Base-by-base conservation (phyloP, 176 grass and related monocot species). In the Oryza australiensis region DNA sequence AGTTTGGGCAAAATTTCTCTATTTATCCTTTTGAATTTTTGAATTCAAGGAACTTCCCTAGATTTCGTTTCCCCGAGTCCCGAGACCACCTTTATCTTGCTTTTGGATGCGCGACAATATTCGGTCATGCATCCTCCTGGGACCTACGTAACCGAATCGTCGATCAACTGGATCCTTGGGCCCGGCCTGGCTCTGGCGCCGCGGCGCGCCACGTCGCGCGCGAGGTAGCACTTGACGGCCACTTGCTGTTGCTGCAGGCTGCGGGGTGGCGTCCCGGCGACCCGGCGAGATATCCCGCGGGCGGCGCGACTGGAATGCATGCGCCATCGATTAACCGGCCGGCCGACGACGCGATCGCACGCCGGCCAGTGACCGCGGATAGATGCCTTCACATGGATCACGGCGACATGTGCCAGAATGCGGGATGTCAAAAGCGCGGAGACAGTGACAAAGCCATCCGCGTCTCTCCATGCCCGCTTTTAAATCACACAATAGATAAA, bases 341-440 rank as follows among this genome's bases (percentile, higher is more conserved):
- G n/a, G n/a, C n/a, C 46, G 41, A 13, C 41, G 41, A 43, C 41
- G 43, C 43, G 45, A 48, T 49, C 46, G 41, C 38, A 9, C 43
- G 20, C 20, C 7, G 51, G 51, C 2, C 51, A 55, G 51, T 9
- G 20, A n/a, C 51, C 7, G 51, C 51, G 9, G 51, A 55, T 55
- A 22, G 51, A 23, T 23, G 35, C 68, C 28, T 72, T 82, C 67
- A 72, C 79, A 62, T 82, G 79, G 79, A 68, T 42, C 33, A 71
- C 22, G 49, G 66, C 67, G 51, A 71, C 34, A 3, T 59, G 34
- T 59, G 34, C 15, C 66, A 42, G 15, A 4, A 4, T 49, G 46
- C 48, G 23, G 79, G 59, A 59, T 43, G 80, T 55, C 12, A n/a
- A 64, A 30, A 45, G 18, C 20, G 29, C 60, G 9, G 12, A 12